Evolutionary conservation across 768 basidiomycete genomes (phyloP).

Genomic region (Mycena capillaripes): DNA sequence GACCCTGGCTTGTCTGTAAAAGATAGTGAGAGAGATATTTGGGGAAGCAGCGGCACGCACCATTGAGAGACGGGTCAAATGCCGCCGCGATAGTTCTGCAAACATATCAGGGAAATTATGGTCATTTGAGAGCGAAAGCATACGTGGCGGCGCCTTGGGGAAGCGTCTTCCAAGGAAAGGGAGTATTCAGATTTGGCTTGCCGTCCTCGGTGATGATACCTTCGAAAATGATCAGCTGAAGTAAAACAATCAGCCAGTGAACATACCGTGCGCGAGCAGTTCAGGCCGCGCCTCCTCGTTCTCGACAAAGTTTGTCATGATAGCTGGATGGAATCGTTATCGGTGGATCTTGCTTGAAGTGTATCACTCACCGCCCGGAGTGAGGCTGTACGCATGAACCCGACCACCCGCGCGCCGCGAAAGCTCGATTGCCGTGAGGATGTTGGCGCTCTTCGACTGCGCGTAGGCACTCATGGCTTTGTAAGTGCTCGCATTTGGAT

Average conservation of each 20-base stretch:
- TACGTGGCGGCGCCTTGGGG: conserved; percentile 32
- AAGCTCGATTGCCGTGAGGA: conserved; percentile 27
- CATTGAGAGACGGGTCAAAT: conserved; percentile 32
- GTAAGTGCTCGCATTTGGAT: conserved; percentile 22
- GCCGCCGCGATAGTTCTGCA: conserved; percentile 22
- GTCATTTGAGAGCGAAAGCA: not conserved
- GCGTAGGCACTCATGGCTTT: conserved; percentile 9
- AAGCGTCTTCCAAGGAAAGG: conserved; percentile 27
- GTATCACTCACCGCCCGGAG: conserved; percentile 24
- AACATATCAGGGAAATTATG: not conserved
- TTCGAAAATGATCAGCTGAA: not conserved
- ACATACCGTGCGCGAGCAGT: conserved; percentile 11
- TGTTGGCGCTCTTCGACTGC: conserved; percentile 29
- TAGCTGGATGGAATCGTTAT: not conserved
- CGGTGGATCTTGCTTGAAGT: not conserved
- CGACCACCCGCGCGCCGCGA: conserved; percentile 19
- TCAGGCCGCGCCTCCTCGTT: not conserved
- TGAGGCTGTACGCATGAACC: conserved; percentile 23
- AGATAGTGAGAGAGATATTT: not conserved
- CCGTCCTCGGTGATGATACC: conserved; percentile 28
- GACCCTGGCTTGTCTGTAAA: conserved; percentile 21
- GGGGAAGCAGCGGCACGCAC: not conserved
- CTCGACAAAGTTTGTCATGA: conserved; percentile 27
- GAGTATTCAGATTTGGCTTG: not conserved
- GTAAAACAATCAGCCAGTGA: no score